A percentile compares a stretch with the other conserved stretches of the same genome.
Evolutionary conservation across 257 asterid genomes (phyloP).

Genomic region (Jacaranda mimosifolia): DNA sequence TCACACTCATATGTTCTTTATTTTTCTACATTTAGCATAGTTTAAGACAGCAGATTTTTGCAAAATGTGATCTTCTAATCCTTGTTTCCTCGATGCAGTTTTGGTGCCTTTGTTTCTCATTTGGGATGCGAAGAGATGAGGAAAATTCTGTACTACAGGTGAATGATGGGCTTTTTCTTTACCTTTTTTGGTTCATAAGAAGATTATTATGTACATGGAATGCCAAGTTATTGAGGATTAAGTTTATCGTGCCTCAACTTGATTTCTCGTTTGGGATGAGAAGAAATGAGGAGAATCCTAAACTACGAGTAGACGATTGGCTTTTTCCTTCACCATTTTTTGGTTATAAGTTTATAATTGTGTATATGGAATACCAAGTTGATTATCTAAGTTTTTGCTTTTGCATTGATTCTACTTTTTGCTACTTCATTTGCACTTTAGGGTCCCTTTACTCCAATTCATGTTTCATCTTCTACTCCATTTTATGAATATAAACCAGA

Average conservation of each 20-base stretch:
- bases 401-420: conserved; percentile 14
- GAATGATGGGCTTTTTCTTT: neutral
- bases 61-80: neutral
- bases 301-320: neutral
- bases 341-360: conserved; percentile 15
- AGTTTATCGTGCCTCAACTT: no score
- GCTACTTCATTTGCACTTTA: neutral
- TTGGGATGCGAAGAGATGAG: neutral
- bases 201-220: neutral
- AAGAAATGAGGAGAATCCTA: no score
- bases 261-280: no score
- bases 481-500: no score
- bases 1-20: neutral
- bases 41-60: neutral
- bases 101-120: neutral
- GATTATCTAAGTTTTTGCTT: neutral
- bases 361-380: neutral
- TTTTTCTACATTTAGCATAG: neutral
- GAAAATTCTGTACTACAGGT: neutral
- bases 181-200: neutral
- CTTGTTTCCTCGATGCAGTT: neutral
- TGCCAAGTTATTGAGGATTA: no score
- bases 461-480: no score
- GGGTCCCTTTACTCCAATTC: no score
- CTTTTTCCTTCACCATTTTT: neutral